These are phyloP conservation scores for Murraya paniculata DNA, from an alignment of 345 rosid genomes.

Conservation along the genomic window DNA sequence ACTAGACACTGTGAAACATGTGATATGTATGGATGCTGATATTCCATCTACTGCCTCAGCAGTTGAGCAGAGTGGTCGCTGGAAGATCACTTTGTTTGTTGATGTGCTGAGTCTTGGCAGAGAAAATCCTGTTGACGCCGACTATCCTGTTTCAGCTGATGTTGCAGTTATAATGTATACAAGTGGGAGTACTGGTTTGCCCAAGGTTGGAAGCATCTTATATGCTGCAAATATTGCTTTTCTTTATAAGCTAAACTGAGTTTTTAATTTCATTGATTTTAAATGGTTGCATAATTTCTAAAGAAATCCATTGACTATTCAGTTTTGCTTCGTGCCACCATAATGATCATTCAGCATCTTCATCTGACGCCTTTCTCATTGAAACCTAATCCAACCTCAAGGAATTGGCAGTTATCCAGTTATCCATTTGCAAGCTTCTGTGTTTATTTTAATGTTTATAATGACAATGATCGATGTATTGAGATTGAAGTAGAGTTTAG, in stretches of 20 bases:
- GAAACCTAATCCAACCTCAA: not conserved
- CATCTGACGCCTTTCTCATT: not conserved
- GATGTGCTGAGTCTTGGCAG: constrained; percentile 72
- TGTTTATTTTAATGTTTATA: not conserved
- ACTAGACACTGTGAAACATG: constrained; percentile 81
- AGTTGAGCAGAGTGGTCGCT: constrained; percentile 42
- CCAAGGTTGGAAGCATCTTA: constrained; percentile 61
- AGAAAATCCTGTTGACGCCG: constrained; percentile 66
- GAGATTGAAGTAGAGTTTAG: not conserved
- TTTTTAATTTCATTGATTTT: not conserved
- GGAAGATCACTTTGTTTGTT: constrained; percentile 58
- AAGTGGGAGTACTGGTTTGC: constrained; percentile 98
- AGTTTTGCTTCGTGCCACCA: not conserved
- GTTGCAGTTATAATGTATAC: constrained; percentile 98
- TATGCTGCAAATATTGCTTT: not conserved
- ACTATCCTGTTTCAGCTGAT: constrained; percentile 74
- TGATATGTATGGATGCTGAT: constrained; percentile 83
- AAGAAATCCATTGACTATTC: not conserved
- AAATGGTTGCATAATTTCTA: not conserved
- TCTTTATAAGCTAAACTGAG: constrained; percentile 6
- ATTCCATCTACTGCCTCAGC: constrained; percentile 54
- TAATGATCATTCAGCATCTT: not conserved
- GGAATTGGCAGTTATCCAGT: not conserved
- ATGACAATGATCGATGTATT: not conserved
- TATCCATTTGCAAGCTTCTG: not conserved